A percentile compares a stretch with the other conserved stretches of the same genome.
phyloP scores from a whole-genome alignment of 2,329 filamentous ascomycete species.

The Seiridium cupressi region DNA sequence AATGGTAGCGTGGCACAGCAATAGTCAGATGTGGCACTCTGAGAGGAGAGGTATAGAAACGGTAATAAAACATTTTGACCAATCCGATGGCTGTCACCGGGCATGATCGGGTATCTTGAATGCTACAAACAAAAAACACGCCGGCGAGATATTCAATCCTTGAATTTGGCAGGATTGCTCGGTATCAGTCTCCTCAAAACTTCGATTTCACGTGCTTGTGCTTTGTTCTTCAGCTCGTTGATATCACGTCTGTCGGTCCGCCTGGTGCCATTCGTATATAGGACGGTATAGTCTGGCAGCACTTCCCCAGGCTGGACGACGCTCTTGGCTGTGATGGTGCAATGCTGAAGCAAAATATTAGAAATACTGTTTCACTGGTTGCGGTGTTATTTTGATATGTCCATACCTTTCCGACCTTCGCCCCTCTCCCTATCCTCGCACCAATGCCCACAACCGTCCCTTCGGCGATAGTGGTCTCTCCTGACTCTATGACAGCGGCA shows the following conservation, averaged over 20 bases:
- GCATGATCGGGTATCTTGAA: conserved; percentile 5
- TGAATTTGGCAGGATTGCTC: conserved; percentile 56
- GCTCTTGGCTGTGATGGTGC: conserved; percentile 67
- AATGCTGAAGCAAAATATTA: conserved; percentile 46
- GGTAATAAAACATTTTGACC: not conserved
- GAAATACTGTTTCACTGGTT: not conserved
- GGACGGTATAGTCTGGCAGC: conserved; percentile 66
- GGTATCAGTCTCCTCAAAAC: conserved; percentile 65
- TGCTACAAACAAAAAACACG: not conserved
- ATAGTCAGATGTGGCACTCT: too few species aligned
- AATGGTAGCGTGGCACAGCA: too few species aligned
- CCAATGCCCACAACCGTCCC: conserved; percentile 61
- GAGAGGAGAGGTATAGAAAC: not conserved
- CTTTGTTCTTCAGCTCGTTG: conserved; percentile 61
- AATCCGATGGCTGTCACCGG: not conserved
- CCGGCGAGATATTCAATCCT: not conserved
- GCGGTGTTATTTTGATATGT: too few species aligned
- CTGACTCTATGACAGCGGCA: conserved; percentile 58
- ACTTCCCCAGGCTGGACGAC: conserved; percentile 55
- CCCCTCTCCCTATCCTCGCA: conserved; percentile 57
- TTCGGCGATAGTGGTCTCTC: conserved; percentile 60
- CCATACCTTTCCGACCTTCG: conserved; percentile 60
- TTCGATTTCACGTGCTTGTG: conserved; percentile 66
- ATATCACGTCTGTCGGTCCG: conserved; percentile 60
- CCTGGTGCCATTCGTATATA: conserved; percentile 63